Evolutionary conservation across 805 yeast genomes (phyloP).

Genomic region (Schwanniomyces yamadae): DNA sequence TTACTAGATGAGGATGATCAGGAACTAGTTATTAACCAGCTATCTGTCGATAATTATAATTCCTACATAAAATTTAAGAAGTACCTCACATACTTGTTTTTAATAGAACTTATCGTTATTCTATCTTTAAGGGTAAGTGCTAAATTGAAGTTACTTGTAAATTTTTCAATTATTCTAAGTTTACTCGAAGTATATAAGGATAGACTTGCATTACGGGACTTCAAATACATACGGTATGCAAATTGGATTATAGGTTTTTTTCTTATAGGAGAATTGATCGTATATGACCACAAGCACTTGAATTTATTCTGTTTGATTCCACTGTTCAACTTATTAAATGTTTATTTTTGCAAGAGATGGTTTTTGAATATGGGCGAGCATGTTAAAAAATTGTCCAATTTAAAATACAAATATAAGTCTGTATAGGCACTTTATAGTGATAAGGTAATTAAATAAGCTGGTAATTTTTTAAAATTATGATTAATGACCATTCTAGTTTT

Average conservation of each 20-base stretch:
- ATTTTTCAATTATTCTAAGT: conserved; percentile 5
- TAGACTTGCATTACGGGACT: neutral
- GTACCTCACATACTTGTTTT: conserved; percentile 1
- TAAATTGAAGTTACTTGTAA: conserved; percentile 1
- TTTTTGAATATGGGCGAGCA: conserved; percentile 6
- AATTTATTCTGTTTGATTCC: conserved; percentile 8
- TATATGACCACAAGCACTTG: neutral
- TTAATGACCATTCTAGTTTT: too few species aligned
- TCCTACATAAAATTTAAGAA: conserved; percentile 1
- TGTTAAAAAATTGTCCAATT: conserved; percentile 9
- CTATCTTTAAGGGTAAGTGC: neutral
- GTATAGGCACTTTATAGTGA: too few species aligned
- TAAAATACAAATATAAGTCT: conserved; percentile 19
- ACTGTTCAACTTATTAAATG: conserved; percentile 11
- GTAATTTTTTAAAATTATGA: too few species aligned
- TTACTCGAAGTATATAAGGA: conserved; percentile 3
- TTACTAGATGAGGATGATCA: conserved; percentile 12
- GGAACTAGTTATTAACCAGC: conserved; percentile 5
- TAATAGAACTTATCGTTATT: conserved; percentile 2
- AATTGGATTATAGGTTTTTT: conserved; percentile 4
- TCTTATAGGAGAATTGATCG: neutral
- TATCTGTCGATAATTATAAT: conserved; percentile 6
- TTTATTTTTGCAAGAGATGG: conserved; percentile 10
- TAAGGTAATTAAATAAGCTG: too few species aligned
- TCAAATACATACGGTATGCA: neutral